phyloP scores from a whole-genome alignment of 768 basidiomycete genomes.

The Hydnomerulius pinastri region DNA sequence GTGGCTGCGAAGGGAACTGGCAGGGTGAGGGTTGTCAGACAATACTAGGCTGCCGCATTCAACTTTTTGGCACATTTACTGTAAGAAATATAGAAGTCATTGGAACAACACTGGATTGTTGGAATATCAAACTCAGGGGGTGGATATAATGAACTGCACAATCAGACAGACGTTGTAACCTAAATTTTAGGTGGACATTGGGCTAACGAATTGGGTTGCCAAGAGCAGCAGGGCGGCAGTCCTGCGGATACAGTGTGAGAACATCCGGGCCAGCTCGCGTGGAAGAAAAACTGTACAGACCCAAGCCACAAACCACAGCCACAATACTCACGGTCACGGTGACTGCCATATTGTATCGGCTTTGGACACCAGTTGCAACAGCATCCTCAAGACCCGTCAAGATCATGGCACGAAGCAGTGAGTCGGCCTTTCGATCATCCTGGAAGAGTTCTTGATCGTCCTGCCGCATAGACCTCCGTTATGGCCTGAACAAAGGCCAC shows the following conservation, averaged over 20 bases:
- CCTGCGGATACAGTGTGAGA: too few relatives aligned
- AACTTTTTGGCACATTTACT: background rate
- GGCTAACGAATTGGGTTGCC: too few relatives aligned
- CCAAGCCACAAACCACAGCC: slow-evolving; percentile 53
- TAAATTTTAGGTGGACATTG: too few relatives aligned
- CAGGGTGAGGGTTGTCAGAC: slow-evolving; percentile 54
- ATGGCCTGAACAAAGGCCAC: slow-evolving; percentile 86
- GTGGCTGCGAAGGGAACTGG: slow-evolving; percentile 32
- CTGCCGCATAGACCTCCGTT: slow-evolving; percentile 66
- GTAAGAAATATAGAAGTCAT: slow-evolving; percentile 1
- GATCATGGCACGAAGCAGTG: slow-evolving; percentile 80
- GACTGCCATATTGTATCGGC: slow-evolving; percentile 19
- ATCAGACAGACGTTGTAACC: too few relatives aligned
- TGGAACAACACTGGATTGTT: background rate
- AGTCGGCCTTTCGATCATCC: slow-evolving; percentile 31
- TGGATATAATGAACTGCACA: too few relatives aligned
- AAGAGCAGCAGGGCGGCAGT: too few relatives aligned
- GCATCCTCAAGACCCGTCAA: slow-evolving; percentile 53
- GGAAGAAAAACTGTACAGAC: slow-evolving; percentile 56
- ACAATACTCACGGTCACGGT: slow-evolving; percentile 27
- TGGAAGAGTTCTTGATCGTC: slow-evolving; percentile 7
- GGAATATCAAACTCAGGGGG: background rate
- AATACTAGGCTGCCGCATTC: slow-evolving; percentile 33
- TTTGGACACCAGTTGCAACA: slow-evolving; percentile 24
- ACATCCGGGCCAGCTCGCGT: slow-evolving; percentile 19